phyloP scores from a whole-genome alignment of 2,329 filamentous ascomycete species.

The Arthroderma uncinatum region DNA sequence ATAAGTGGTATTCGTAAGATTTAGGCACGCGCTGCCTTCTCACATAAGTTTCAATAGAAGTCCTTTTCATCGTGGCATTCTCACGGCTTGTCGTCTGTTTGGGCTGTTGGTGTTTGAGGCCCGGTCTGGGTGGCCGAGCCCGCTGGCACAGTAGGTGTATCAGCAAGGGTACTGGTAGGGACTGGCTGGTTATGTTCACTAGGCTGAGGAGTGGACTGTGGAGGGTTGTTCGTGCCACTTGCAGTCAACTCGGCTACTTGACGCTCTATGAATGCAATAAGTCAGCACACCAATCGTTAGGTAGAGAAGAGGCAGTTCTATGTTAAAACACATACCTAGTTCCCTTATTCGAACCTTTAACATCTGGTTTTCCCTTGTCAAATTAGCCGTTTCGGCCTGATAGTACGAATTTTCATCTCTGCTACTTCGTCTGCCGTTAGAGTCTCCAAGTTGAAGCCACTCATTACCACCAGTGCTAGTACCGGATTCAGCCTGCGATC shows the following conservation, averaged over 20 bases:
- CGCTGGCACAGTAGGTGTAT: background rate
- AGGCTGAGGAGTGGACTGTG: background rate
- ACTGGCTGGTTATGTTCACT: background rate
- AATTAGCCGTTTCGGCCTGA: constrained; percentile 37
- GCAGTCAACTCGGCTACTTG: background rate
- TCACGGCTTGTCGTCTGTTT: background rate
- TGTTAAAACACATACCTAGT: constrained; percentile 26
- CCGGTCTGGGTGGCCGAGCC: background rate
- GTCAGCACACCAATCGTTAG: background rate
- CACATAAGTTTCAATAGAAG: background rate
- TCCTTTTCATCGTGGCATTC: background rate
- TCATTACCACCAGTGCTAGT: constrained; percentile 7
- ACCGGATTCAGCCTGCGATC: constrained; percentile 14
- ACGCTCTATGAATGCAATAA: background rate
- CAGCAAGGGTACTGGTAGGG: background rate
- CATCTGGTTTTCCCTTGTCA: constrained; percentile 40
- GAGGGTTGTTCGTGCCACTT: background rate
- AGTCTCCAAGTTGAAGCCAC: constrained; percentile 13
- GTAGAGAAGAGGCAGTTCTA: background rate
- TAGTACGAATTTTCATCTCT: constrained; percentile 39
- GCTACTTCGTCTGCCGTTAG: constrained; percentile 27
- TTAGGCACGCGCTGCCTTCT: background rate
- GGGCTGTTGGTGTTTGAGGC: background rate
- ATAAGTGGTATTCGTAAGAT: background rate
- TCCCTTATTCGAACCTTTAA: constrained; percentile 38